Conservation (phyloP, 2,329 filamentous ascomycete genomes). For the Curvularia sp. region DNA sequence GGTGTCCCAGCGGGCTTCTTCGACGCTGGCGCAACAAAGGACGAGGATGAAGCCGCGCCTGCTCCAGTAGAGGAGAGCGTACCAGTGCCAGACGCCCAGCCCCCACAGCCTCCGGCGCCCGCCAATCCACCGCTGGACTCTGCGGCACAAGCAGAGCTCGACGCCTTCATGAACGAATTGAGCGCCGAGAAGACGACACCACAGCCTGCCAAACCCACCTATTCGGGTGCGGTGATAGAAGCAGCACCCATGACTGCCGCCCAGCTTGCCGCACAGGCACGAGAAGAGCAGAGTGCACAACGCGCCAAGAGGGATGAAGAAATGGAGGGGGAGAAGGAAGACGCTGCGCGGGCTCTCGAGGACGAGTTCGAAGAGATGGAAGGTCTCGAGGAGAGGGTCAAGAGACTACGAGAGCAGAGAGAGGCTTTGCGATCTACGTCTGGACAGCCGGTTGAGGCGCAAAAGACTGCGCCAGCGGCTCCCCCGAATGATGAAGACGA, state of each 20-base stretch:
- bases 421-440: conserved; percentile 51
- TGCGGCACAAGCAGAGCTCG: conserved; percentile 55
- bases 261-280: conserved; percentile 56
- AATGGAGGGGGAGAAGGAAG: conserved; percentile 58
- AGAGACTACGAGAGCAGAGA: conserved; percentile 55
- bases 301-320: conserved; percentile 54
- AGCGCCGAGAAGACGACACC: conserved; percentile 83
- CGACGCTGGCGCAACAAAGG: conserved; percentile 33
- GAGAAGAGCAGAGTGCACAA: conserved; percentile 55
- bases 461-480: conserved; percentile 16
- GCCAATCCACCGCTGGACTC: conserved; percentile 23
- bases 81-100: conserved; percentile 10
- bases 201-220: conserved; percentile 66
- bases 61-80: conserved; percentile 8
- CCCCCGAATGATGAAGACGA: conserved; percentile 32
- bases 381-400: conserved; percentile 55
- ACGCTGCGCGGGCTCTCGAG: conserved; percentile 54
- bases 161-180: conserved; percentile 62
- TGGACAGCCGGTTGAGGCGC: conserved; percentile 18
- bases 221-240: conserved; percentile 53
- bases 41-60: conserved; percentile 17
- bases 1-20: conserved; percentile 49
- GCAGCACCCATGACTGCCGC: conserved; percentile 57
- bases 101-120: conserved; percentile 18
- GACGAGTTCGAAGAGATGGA: conserved; percentile 62